A percentile compares a stretch with the other conserved stretches of the same genome.
Evolutionary conservation across 345 rosid genomes (phyloP).

Genomic region (Durio zibethinus): DNA sequence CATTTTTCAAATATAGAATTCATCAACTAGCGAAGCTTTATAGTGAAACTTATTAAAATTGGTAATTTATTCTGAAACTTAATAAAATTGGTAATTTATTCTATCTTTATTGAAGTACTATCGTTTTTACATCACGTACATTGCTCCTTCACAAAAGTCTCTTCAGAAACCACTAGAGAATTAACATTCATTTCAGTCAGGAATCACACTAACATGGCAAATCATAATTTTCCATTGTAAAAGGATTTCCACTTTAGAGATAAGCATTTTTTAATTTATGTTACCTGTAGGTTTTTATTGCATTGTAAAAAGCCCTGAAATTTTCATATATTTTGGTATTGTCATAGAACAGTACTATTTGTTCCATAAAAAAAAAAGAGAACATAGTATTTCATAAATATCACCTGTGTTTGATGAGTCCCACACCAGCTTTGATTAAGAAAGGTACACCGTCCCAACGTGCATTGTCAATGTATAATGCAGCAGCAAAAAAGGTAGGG

Average conservation of each 20-base stretch:
- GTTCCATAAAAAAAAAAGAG: not conserved
- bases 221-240: not conserved
- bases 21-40: not conserved
- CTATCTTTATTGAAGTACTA: not conserved
- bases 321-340: not conserved
- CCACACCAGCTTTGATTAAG: slow-evolving; percentile 61
- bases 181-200: not conserved
- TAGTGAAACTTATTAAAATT: not conserved
- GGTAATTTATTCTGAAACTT: not conserved
- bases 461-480: slow-evolving; percentile 71
- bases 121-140: not conserved
- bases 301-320: not conserved
- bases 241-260: not conserved
- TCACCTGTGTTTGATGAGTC: slow-evolving; percentile 73
- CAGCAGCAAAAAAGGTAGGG: slow-evolving; percentile 68
- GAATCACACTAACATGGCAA: not conserved
- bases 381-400: not conserved
- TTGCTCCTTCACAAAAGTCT: not conserved
- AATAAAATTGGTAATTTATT: not conserved
- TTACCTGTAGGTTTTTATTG: not conserved
- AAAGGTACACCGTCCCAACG: slow-evolving; percentile 91
- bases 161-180: not conserved
- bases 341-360: not conserved
- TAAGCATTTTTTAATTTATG: not conserved
- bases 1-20: not conserved